Evolutionary conservation across 495 filamentous ascomycete species (phyloP).

Genomic region (Penicillium coffeae): DNA sequence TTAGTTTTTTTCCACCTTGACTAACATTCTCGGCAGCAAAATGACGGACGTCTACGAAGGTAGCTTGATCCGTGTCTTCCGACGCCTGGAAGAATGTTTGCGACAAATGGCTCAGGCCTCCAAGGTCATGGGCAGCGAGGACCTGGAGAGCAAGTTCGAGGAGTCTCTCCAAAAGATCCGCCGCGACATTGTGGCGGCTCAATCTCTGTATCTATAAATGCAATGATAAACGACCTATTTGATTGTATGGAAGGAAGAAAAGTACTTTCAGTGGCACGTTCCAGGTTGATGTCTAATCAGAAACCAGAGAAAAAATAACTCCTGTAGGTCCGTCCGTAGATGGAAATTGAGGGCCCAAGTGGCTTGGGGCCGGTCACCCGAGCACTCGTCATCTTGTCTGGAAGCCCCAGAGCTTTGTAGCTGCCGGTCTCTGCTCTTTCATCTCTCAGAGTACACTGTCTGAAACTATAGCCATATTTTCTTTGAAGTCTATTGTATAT

Average conservation of each 20-base stretch:
- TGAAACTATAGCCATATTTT: conserved; percentile 1
- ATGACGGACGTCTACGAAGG: conserved; percentile 99
- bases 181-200: conserved; percentile 89
- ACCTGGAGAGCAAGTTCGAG: conserved; percentile 87
- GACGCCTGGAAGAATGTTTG: conserved; percentile 90
- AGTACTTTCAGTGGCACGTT: background rate
- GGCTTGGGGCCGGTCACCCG: background rate
- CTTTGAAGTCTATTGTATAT: background rate
- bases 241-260: background rate
- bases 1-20: background rate
- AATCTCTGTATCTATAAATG: conserved; percentile 77
- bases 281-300: background rate
- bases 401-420: background rate
- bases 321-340: background rate
- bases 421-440: background rate
- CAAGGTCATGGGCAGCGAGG: conserved; percentile 96
- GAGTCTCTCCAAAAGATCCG: conserved; percentile 75
- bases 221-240: background rate
- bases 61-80: conserved; percentile 91
- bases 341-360: background rate
- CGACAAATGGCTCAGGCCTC: conserved; percentile 95
- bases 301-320: background rate
- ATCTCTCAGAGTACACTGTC: background rate
- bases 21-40: conserved; percentile 54
- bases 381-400: background rate